phyloP scores from a whole-genome alignment of 1,284 basidiomycete species.

The Rhodotorula glutinis region DNA sequence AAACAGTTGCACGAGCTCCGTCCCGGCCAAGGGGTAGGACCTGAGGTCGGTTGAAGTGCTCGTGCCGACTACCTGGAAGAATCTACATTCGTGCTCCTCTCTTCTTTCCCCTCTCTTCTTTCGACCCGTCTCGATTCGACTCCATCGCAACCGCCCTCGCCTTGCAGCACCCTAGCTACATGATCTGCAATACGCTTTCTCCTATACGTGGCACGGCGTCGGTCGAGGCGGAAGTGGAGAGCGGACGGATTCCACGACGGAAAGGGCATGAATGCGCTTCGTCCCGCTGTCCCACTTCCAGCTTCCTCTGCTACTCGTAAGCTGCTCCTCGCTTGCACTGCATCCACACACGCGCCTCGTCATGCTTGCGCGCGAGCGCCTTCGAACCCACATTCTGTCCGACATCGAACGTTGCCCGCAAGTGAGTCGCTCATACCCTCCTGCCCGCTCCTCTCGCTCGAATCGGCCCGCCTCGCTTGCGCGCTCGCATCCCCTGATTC shows the following conservation, averaged over 20 bases:
- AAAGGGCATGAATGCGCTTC: too few relatives aligned
- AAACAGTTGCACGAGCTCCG: constrained; percentile 24
- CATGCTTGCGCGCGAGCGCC: too few relatives aligned
- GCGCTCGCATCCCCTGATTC: constrained; percentile 4
- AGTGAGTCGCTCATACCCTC: too few relatives aligned
- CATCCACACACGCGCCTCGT: too few relatives aligned
- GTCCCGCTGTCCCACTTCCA: too few relatives aligned
- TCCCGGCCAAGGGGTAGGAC: constrained; percentile 31
- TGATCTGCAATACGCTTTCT: not conserved
- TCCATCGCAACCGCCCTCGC: not conserved
- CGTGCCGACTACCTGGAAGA: constrained; percentile 26
- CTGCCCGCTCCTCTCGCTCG: not conserved
- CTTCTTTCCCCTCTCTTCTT: not conserved
- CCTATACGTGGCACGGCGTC: too few relatives aligned
- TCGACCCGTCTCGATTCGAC: not conserved
- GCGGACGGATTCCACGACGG: too few relatives aligned
- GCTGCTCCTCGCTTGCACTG: not conserved
- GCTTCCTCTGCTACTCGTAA: too few relatives aligned
- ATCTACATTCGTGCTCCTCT: constrained; percentile 6
- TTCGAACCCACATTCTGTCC: too few relatives aligned
- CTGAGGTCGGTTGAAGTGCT: constrained; percentile 32
- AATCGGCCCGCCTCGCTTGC: not conserved
- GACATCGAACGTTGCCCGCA: too few relatives aligned
- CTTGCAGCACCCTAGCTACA: not conserved
- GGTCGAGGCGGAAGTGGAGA: too few relatives aligned